phyloP scores from a whole-genome alignment of 164 flowering plant species.

The Tinospora cordifolia region DNA sequence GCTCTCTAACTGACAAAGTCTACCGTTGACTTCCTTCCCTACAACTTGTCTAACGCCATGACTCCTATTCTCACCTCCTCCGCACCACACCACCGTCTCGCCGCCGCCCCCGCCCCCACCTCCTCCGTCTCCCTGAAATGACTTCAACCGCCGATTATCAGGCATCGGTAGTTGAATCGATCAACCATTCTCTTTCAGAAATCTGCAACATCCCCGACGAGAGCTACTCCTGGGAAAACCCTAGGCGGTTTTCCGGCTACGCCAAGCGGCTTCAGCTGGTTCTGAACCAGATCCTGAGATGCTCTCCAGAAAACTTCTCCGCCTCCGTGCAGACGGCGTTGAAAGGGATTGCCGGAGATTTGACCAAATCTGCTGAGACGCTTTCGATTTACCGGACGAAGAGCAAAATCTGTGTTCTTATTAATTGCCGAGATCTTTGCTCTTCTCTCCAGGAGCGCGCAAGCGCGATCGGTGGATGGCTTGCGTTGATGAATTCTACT shows the following conservation, averaged over 20 bases:
- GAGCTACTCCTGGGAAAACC: slow-evolving; percentile 29
- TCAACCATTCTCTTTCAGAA: slow-evolving; percentile 22
- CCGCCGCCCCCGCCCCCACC: neutral
- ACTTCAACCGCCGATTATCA: neutral
- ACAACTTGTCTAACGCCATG: no score
- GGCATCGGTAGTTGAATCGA: slow-evolving; percentile 22
- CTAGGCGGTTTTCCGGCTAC: slow-evolving; percentile 33
- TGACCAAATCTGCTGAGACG: slow-evolving; percentile 24
- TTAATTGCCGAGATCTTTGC: slow-evolving; percentile 34
- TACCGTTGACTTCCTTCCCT: neutral
- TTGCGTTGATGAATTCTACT: slow-evolving; percentile 39
- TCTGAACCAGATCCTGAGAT: slow-evolving; percentile 25
- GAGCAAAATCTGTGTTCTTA: slow-evolving; percentile 43
- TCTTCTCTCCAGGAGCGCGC: slow-evolving; percentile 30
- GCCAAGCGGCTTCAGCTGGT: slow-evolving; percentile 36
- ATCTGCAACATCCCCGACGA: slow-evolving; percentile 25
- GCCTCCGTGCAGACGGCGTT: slow-evolving; percentile 34
- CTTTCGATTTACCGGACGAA: slow-evolving; percentile 25
- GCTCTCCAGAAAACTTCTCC: slow-evolving; percentile 19
- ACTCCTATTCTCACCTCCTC: neutral
- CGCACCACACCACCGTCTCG: neutral
- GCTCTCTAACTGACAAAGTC: no score
- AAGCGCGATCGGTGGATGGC: slow-evolving; percentile 42
- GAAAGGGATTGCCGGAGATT: slow-evolving; percentile 37
- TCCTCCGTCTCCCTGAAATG: neutral